Conservation (phyloP, 176 grass and related monocot genomes). For the Chrysopogon serrulatus region DNA sequence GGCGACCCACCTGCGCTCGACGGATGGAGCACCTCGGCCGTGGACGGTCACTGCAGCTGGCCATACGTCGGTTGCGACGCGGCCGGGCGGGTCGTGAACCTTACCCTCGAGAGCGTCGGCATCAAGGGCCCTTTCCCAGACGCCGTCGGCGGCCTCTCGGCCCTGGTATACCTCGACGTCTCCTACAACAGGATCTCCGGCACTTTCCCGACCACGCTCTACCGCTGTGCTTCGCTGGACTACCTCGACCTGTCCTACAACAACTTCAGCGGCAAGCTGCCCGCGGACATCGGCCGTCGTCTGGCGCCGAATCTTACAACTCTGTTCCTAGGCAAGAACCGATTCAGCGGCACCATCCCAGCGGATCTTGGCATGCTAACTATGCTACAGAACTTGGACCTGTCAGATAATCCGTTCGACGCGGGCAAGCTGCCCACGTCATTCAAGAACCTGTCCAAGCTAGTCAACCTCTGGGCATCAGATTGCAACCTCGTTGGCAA, state of each 20-base stretch:
- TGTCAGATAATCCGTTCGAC: no score
- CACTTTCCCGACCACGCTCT: slow-evolving; percentile 25
- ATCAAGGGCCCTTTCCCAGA: slow-evolving; percentile 30
- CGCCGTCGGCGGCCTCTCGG: slow-evolving; percentile 39
- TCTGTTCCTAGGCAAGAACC: slow-evolving; percentile 20
- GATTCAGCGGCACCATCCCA: slow-evolving; percentile 41
- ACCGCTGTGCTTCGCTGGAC: slow-evolving; percentile 16
- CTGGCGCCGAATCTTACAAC: slow-evolving; percentile 29
- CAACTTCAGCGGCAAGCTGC: slow-evolving; percentile 37
- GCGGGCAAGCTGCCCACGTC: not conserved
- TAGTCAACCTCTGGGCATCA: not conserved
- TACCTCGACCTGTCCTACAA: slow-evolving; percentile 44
- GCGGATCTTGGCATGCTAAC: no score
- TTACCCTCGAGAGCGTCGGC: slow-evolving; percentile 2
- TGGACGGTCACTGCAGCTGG: no score
- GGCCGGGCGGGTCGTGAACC: slow-evolving; percentile 18
- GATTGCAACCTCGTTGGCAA: not conserved
- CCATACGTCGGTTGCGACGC: not conserved
- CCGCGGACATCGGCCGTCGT: slow-evolving; percentile 12
- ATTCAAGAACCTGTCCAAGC: slow-evolving; percentile 39
- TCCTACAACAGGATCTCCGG: slow-evolving; percentile 35
- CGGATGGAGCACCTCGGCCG: no score
- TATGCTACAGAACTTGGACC: no score
- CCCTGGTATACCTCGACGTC: slow-evolving; percentile 45
- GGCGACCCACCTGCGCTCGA: no score